Evolutionary conservation across 2,329 filamentous ascomycete genomes (phyloP).

Genomic region (Hypoxylon sp.): DNA sequence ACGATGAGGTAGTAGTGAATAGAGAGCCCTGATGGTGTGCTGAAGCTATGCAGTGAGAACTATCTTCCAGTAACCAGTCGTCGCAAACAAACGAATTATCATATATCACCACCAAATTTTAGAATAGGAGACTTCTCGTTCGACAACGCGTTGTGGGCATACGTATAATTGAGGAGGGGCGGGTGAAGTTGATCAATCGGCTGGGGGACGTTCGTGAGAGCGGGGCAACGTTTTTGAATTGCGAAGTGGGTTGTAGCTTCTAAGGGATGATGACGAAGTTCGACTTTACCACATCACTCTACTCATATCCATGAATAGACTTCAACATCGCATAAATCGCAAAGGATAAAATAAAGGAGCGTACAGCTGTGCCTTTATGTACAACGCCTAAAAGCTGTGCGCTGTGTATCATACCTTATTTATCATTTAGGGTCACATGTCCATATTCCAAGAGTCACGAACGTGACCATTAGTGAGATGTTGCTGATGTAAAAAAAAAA

Average conservation of each 20-base stretch:
- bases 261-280: slow-evolving; percentile 27
- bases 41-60: slow-evolving; percentile 10
- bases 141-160: slow-evolving; percentile 6
- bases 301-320: background rate
- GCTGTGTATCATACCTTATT: slow-evolving; percentile 12
- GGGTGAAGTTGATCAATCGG: slow-evolving; percentile 16
- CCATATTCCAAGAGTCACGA: slow-evolving; percentile 27
- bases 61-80: background rate
- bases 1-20: slow-evolving; percentile 1
- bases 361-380: slow-evolving; percentile 5
- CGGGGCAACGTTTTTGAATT: slow-evolving; percentile 27
- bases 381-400: background rate
- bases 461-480: slow-evolving; percentile 33
- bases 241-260: slow-evolving; percentile 26
- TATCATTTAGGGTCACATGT: slow-evolving; percentile 34
- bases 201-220: slow-evolving; percentile 36
- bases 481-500: slow-evolving; percentile 33
- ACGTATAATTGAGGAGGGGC: slow-evolving; percentile 30
- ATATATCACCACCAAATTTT: slow-evolving; percentile 11
- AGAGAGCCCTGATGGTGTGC: slow-evolving; percentile 3
- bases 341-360: background rate
- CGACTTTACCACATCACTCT: slow-evolving; percentile 1
- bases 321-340: background rate
- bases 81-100: slow-evolving; percentile 17
- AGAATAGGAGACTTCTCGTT: background rate